Conservation (phyloP, 345 rosid species). For the Bretschneidera sinensis region DNA sequence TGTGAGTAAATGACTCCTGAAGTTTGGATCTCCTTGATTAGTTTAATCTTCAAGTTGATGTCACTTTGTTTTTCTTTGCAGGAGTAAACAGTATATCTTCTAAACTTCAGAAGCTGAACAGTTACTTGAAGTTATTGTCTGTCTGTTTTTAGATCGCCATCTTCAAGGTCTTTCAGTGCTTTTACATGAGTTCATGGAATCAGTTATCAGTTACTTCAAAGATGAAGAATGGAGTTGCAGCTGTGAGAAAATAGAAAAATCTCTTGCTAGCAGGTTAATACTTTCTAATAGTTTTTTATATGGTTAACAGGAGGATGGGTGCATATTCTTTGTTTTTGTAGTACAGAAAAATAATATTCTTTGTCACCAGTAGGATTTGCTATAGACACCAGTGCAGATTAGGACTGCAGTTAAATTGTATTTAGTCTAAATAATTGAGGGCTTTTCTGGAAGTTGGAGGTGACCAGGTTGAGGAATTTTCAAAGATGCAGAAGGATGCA, state of each 20-base stretch:
- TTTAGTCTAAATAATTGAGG: too few species aligned
- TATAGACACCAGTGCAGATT: too few species aligned
- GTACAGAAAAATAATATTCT: too few species aligned
- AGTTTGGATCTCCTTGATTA: background rate
- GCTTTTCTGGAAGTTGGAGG: too few species aligned
- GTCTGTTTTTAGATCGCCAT: conserved; percentile 53
- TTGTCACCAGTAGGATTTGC: too few species aligned
- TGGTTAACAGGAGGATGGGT: too few species aligned
- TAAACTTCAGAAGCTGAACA: conserved; percentile 54
- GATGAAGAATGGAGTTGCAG: conserved; percentile 75
- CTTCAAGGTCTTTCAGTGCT: conserved; percentile 58
- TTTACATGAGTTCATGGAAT: conserved; percentile 43
- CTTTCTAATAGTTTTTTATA: conserved; percentile 6
- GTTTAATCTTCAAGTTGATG: conserved; percentile 1
- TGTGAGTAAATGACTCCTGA: background rate
- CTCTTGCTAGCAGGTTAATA: conserved; percentile 63
- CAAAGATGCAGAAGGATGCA: too few species aligned
- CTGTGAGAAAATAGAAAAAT: conserved; percentile 53
- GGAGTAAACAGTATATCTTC: conserved; percentile 45
- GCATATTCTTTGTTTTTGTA: too few species aligned
- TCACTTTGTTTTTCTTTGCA: conserved; percentile 23
- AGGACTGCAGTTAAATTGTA: too few species aligned
- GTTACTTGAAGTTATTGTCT: conserved; percentile 42
- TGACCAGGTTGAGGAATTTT: too few species aligned
- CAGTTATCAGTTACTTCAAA: conserved; percentile 50